Evolutionary conservation across 1,284 basidiomycete species (phyloP), one percentile per base, ranked within the genome.

Genomic region (Testicularia cyperi): DNA sequence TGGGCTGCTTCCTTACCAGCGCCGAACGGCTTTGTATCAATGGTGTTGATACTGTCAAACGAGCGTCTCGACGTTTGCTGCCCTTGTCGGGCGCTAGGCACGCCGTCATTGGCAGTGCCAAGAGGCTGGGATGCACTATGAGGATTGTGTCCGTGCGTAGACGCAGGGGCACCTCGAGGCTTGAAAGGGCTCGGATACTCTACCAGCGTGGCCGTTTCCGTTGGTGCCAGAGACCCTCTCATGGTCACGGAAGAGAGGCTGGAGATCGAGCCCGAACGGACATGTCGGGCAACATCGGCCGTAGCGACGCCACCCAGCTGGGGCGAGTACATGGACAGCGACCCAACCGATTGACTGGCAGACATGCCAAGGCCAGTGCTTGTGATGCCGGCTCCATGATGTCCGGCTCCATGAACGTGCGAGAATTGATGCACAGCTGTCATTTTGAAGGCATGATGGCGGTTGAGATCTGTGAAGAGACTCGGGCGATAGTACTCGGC

Each of bases 391-490:
- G 44, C 46, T 19, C 41, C 41, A 12, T 52, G 34, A 19, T 53
- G 42, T n/a, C n/a, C n/a, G n/a, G n/a, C n/a, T n/a, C n/a, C n/a
- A n/a, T n/a, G n/a, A n/a, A n/a, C n/a, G n/a, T n/a, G n/a, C 24
- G 48, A 49, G 20, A 42, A 49, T 35, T 70, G 73, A 34, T 70
- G 70, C 21, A 76, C 69, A 1, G 72, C 71, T 1, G 74, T 76
- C 74, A 76, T 76, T 52, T 75, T 76, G 60, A 65, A 76, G 0
- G 74, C 74, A 35, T 76, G 72, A 33, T 75, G 74, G 8, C 74
- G 65, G 24, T 68, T 65, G 21, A 76, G 43, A 31, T 75, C 72
- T 2, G 74, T 76, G 26, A 76, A 76, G 2, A 76, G 62, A 21
- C 58, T 64, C 5, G 74, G 74, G 7, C 74, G 66, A 34, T 76